These are phyloP conservation scores for Vigna radiata DNA, from an alignment of 306 rosid species.

Conservation along the genomic window DNA sequence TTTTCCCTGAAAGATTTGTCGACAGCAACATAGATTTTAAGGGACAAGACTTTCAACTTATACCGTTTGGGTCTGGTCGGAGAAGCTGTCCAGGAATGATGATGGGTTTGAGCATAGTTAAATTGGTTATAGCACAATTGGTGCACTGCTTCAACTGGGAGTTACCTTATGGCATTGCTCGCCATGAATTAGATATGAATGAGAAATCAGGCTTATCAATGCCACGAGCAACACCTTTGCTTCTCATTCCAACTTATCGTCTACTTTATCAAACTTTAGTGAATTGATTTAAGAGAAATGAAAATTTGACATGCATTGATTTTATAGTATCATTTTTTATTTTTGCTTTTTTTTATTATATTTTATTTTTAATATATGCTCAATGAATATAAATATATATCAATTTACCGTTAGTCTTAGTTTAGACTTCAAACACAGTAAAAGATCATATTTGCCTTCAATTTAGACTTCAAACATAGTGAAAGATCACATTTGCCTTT, in stretches of 20 bases:
- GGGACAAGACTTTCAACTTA: slow-evolving; percentile 40
- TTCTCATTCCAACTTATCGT: slow-evolving; percentile 42
- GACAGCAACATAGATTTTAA: slow-evolving; percentile 9
- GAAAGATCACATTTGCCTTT: too few relatives aligned
- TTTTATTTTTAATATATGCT: too few relatives aligned
- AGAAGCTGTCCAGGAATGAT: slow-evolving; percentile 46
- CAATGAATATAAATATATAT: too few relatives aligned
- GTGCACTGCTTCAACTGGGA: slow-evolving; percentile 54
- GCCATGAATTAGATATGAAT: slow-evolving; percentile 36
- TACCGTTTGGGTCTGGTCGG: slow-evolving; percentile 51
- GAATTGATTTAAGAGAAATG: background rate
- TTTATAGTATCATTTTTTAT: too few relatives aligned
- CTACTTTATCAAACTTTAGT: background rate
- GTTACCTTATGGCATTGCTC: slow-evolving; percentile 22
- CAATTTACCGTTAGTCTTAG: too few relatives aligned
- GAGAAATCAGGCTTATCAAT: slow-evolving; percentile 41
- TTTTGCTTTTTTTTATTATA: too few relatives aligned
- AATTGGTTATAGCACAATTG: slow-evolving; percentile 45
- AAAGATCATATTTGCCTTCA: too few relatives aligned
- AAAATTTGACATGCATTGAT: too few relatives aligned
- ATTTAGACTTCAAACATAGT: too few relatives aligned
- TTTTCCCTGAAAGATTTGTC: slow-evolving; percentile 45
- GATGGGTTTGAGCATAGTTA: slow-evolving; percentile 31
- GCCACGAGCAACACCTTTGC: slow-evolving; percentile 44
- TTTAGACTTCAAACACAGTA: too few relatives aligned